phyloP scores from a whole-genome alignment of 148 eudicot species.

The Selenicereus undatus region DNA sequence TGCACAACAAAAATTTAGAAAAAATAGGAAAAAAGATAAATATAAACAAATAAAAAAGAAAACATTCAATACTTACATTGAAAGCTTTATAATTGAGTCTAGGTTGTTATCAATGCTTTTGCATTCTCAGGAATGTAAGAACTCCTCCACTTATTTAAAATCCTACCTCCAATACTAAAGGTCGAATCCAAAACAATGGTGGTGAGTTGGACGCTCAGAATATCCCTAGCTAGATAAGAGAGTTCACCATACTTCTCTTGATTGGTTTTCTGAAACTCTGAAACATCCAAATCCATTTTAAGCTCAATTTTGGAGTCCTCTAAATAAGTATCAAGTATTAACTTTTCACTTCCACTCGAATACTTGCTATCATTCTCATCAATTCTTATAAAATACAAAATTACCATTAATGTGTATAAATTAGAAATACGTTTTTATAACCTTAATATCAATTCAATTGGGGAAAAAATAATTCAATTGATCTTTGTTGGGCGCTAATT shows the following conservation, averaged over 20 bases:
- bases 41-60: not conserved
- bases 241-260: not conserved
- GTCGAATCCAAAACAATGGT: constrained; percentile 12
- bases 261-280: constrained; percentile 11
- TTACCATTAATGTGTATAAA: too few species aligned
- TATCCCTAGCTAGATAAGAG: constrained; percentile 9
- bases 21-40: too few species aligned
- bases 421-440: too few species aligned
- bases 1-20: too few species aligned
- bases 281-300: constrained; percentile 1
- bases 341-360: too few species aligned
- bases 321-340: constrained; percentile 14
- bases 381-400: not conserved
- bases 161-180: constrained; percentile 13
- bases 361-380: not conserved
- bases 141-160: constrained; percentile 13
- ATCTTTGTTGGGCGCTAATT: too few species aligned
- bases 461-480: too few species aligned
- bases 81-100: not conserved
- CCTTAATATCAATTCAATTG: too few species aligned
- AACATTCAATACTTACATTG: not conserved
- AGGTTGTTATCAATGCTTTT: constrained; percentile 1
- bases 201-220: constrained; percentile 8
- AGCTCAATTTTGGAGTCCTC: constrained; percentile 13
- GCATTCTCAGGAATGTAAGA: constrained; percentile 2